Conservation (phyloP, 1,284 basidiomycete species). For the Ustilago tritici region DNA sequence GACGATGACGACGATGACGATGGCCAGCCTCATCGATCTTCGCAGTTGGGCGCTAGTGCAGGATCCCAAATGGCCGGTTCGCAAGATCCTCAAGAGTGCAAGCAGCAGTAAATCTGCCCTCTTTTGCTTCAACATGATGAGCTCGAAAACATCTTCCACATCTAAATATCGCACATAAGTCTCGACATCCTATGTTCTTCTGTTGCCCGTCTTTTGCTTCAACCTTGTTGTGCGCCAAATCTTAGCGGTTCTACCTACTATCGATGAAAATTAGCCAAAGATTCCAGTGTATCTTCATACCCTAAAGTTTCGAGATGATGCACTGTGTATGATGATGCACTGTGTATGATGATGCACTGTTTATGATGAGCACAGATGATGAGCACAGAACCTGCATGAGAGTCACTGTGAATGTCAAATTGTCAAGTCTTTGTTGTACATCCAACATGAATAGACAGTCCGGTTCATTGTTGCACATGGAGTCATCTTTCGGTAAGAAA, state of each 20-base stretch:
- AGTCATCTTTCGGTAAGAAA: too few species aligned
- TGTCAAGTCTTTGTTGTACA: too few species aligned
- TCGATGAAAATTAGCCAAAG: not conserved
- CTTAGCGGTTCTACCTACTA: not conserved
- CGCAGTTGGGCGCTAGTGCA: conserved; percentile 48
- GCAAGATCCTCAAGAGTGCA: conserved; percentile 66
- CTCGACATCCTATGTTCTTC: not conserved
- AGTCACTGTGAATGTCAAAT: too few species aligned
- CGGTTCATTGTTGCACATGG: too few species aligned
- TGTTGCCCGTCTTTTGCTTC: not conserved
- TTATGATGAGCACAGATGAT: too few species aligned
- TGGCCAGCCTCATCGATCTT: conserved; percentile 42
- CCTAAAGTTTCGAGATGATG: not conserved
- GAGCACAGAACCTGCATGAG: too few species aligned
- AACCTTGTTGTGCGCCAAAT: not conserved
- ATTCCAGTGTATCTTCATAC: not conserved
- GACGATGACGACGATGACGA: conserved; percentile 63
- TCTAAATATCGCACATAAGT: not conserved
- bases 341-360: too few species aligned
- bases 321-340: not conserved
- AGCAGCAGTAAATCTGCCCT: conserved; percentile 56
- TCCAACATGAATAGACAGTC: too few species aligned
- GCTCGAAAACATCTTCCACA: not conserved
- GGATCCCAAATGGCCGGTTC: conserved; percentile 57
- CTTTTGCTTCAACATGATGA: not conserved